Conservation (phyloP, 257 asterid species). For the Gardenia jasminoides region DNA sequence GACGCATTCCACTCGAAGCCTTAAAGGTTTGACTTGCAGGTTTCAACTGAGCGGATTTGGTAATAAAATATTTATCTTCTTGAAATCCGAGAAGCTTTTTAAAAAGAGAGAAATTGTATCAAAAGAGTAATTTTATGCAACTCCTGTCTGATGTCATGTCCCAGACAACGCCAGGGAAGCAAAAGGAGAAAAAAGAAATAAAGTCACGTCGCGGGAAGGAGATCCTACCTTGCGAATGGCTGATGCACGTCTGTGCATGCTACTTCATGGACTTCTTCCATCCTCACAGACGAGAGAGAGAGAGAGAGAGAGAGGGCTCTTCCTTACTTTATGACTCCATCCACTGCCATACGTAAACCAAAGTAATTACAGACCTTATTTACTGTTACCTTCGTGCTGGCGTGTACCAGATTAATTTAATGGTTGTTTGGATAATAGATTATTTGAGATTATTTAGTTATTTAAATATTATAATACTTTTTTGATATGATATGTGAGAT, state of each 20-base stretch:
- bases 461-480: too few relatives aligned
- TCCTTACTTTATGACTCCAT: background rate
- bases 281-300: too few relatives aligned
- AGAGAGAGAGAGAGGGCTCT: too few relatives aligned
- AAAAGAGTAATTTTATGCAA: conserved; percentile 4
- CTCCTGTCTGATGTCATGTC: conserved; percentile 2
- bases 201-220: conserved; percentile 11
- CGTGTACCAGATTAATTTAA: background rate
- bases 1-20: background rate
- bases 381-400: background rate
- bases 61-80: background rate
- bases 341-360: background rate
- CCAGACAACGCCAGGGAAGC: conserved; percentile 18
- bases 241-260: background rate
- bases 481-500: too few relatives aligned
- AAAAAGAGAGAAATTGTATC: background rate
- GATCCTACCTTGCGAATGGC: background rate
- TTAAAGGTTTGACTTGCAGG: conserved; percentile 41
- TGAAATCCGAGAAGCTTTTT: background rate
- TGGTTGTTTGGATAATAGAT: too few relatives aligned
- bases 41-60: conserved; percentile 31
- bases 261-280: background rate
- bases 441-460: too few relatives aligned
- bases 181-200: conserved; percentile 12
- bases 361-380: background rate